Conservation (phyloP, 2,329 filamentous ascomycete species). For the Colletotrichum theobromicola region DNA sequence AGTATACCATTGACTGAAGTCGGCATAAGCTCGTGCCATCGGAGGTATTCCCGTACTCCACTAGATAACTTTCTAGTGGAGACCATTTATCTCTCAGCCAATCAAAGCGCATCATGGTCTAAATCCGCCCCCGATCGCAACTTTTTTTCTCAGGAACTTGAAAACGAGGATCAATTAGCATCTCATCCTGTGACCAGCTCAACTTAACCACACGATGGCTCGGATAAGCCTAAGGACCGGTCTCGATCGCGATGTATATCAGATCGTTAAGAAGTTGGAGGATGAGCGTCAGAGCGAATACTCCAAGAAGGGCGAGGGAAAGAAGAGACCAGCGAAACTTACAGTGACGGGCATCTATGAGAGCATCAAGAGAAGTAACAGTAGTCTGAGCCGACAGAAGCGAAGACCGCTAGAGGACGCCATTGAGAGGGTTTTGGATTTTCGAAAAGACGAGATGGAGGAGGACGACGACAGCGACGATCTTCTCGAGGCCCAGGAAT, state of each 20-base stretch:
- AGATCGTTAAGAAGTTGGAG: conserved; percentile 78
- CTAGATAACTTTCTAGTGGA: neutral
- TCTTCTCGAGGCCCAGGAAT: conserved; percentile 42
- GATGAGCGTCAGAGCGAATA: conserved; percentile 61
- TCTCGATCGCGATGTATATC: conserved; percentile 77
- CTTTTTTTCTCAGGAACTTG: neutral
- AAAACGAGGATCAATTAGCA: neutral
- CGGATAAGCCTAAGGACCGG: conserved; percentile 52
- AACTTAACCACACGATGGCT: neutral
- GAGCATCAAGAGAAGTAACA: conserved; percentile 84
- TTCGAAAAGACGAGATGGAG: conserved; percentile 69
- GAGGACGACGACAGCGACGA: conserved; percentile 60
- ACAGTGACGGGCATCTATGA: conserved; percentile 69
- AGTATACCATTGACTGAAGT: neutral
- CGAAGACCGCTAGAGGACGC: conserved; percentile 84
- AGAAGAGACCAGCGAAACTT: conserved; percentile 37
- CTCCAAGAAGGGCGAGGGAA: conserved; percentile 56
- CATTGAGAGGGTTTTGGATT: conserved; percentile 80
- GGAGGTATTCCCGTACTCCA: neutral
- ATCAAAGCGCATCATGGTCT: neutral
- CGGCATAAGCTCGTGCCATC: neutral
- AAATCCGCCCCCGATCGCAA: neutral
- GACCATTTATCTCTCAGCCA: neutral
- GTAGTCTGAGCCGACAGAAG: conserved; percentile 80
- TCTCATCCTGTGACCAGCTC: neutral